A percentile compares a stretch with the other conserved stretches of the same genome.
Evolutionary conservation across 169 alveolate species (phyloP).

Genomic region (Plasmodium gaboni): DNA sequence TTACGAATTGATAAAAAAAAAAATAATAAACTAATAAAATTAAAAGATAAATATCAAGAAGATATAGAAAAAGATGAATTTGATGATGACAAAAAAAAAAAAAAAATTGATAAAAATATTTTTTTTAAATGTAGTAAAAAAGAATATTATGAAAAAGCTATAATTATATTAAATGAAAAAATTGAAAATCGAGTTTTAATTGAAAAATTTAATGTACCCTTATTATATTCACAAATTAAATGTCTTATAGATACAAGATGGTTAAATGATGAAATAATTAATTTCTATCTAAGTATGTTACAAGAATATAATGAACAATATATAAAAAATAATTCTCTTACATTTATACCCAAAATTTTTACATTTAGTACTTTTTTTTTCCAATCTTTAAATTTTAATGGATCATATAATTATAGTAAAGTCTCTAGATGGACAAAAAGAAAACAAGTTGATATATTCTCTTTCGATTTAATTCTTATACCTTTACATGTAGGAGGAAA

Average conservation of each 20-base stretch:
- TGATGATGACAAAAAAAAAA: constrained; percentile 6
- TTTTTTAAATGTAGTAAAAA: constrained; percentile 52
- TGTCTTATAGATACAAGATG: constrained; percentile 88
- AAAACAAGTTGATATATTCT: constrained; percentile 87
- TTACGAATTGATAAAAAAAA: constrained; percentile 50
- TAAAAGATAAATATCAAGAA: neutral
- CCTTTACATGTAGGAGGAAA: constrained; percentile 88
- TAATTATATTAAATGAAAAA: constrained; percentile 28
- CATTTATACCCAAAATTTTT: constrained; percentile 78
- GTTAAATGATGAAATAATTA: constrained; percentile 92
- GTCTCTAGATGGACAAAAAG: constrained; percentile 91
- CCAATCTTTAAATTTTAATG: constrained; percentile 81
- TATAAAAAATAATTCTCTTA: constrained; percentile 24
- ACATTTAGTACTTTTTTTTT: constrained; percentile 90
- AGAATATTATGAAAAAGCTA: constrained; percentile 45
- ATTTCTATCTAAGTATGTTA: constrained; percentile 88
- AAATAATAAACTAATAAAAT: neutral
- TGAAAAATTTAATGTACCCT: constrained; percentile 29
- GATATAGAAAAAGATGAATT: neutral
- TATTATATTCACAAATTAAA: constrained; percentile 67
- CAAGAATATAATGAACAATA: constrained; percentile 85
- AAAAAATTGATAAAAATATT: constrained; percentile 28
- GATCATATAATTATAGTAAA: constrained; percentile 85
- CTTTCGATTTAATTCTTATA: constrained; percentile 85
- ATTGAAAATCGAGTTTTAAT: constrained; percentile 40